Evolutionary conservation across 495 filamentous ascomycete species (phyloP).

Genomic region (Pseudomonodictys pantanalensis): DNA sequence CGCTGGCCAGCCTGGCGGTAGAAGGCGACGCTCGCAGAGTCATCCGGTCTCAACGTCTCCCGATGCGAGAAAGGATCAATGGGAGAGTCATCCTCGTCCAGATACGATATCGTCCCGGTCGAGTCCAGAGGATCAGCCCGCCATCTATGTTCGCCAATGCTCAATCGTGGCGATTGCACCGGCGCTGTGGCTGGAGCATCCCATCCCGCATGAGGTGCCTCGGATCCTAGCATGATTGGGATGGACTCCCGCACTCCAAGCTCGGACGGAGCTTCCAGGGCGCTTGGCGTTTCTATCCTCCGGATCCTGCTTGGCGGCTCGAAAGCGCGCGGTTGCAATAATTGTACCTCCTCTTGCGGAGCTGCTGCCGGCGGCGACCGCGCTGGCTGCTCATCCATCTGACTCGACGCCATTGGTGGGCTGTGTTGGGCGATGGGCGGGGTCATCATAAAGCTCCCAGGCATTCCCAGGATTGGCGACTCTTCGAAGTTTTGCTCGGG

Average conservation of each 20-base stretch:
- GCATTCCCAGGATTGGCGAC: constrained; percentile 60
- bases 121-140: constrained; percentile 26
- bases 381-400: constrained; percentile 55
- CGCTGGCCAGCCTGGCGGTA: constrained; percentile 5
- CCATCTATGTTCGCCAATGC: constrained; percentile 28
- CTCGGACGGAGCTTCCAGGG: constrained; percentile 8
- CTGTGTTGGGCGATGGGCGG: constrained; percentile 50
- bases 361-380: constrained; percentile 40
- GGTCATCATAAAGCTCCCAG: constrained; percentile 50
- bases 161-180: constrained; percentile 16
- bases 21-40: constrained; percentile 33
- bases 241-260: constrained; percentile 57
- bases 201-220: constrained; percentile 11
- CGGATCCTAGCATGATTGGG: constrained; percentile 55
- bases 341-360: constrained; percentile 15
- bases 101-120: constrained; percentile 26
- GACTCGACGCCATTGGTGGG: constrained; percentile 49
- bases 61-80: constrained; percentile 32
- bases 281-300: not conserved
- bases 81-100: constrained; percentile 33
- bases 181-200: not conserved
- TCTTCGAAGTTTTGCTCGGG: too few species aligned
- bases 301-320: not conserved
- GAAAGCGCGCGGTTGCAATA: constrained; percentile 13
- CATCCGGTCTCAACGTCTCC: constrained; percentile 28